Base-by-base conservation (phyloP, 2,329 filamentous ascomycete genomes). In the Gaeumannomyces tritici region DNA sequence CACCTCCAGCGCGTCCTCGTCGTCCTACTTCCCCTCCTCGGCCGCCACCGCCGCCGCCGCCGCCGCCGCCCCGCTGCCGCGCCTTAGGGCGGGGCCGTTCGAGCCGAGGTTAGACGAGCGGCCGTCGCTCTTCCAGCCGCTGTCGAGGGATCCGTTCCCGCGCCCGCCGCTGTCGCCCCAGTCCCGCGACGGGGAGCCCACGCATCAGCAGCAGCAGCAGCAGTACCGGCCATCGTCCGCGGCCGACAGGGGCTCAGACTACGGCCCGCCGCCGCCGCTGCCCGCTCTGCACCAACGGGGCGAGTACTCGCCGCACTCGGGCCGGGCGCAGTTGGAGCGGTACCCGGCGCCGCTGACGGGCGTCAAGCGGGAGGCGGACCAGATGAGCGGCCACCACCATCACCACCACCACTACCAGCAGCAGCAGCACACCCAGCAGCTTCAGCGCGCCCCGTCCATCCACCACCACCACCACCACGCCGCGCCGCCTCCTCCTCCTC, bases 21-120 rank as follows among this genome's bases (percentile, higher is more conserved):
- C 73, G 3, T 80, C 80, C 18, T 83, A 82, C 69, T 83, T 84
- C 65, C 75, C 80, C 6, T 73, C 73, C 35, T 65, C 70, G 9
- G 69, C 70, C 57, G 67, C 71, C 31, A 60, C 35, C n/a, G n/a
- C n/a, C n/a, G n/a, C n/a, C n/a, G n/a, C n/a, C n/a, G n/a, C n/a
- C n/a, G n/a, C n/a, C n/a, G n/a, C n/a, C n/a, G n/a, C n/a, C n/a
- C n/a, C n/a, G n/a, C n/a, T n/a, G n/a, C 58, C 26, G 15, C 42
- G 15, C 73, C 76, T 55, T 79, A 80, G 62, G 15, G 76, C 80
- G 62, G 79, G 74, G 62, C 71, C 77, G 7, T 79, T 79, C 67
- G 80, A 83, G 62, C 69, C 74, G 61, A 79, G 75, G 66, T 72
- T 76, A 54, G 76, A 81, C 24, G 67, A 74, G 13, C 78, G 80